Conservation (phyloP, 768 basidiomycete species). For the Kwoniella shandongensis region DNA sequence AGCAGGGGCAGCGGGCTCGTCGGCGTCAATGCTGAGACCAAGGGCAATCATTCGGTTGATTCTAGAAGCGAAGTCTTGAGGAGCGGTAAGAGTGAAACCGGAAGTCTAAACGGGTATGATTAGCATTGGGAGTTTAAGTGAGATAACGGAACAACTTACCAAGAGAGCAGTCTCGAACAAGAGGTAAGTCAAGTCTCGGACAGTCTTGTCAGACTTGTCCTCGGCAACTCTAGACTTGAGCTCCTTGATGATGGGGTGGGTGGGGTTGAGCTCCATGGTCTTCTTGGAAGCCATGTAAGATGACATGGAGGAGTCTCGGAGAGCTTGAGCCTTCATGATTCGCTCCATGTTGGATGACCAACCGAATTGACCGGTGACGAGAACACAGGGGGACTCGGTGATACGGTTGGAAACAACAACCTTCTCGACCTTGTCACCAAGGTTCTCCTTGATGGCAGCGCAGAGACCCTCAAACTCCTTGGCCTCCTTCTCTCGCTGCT, state of each 20-base stretch:
- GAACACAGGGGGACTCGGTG: slow-evolving; percentile 90
- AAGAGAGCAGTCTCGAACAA: slow-evolving; percentile 96
- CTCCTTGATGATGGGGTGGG: slow-evolving; percentile 91
- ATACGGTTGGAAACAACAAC: slow-evolving; percentile 97
- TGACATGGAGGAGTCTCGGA: slow-evolving; percentile 60
- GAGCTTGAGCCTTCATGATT: slow-evolving; percentile 98
- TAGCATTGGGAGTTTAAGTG: too few species aligned
- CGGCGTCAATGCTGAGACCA: slow-evolving; percentile 61
- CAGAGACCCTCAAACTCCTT: slow-evolving; percentile 82
- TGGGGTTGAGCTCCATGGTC: slow-evolving; percentile 93
- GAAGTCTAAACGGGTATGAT: slow-evolving; percentile 51
- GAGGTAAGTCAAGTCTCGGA: slow-evolving; percentile 91
- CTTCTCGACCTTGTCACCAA: slow-evolving; percentile 99
- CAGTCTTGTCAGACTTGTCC: slow-evolving; percentile 98
- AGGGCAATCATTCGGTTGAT: slow-evolving; percentile 95
- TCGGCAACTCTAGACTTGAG: slow-evolving; percentile 91
- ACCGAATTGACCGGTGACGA: slow-evolving; percentile 98
- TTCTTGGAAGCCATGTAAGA: slow-evolving; percentile 99
- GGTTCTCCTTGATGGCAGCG: slow-evolving; percentile 93
- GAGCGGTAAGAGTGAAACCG: slow-evolving; percentile 88
- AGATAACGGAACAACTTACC: slow-evolving; percentile 65
- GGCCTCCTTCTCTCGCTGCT: slow-evolving; percentile 77
- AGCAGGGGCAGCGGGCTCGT: slow-evolving; percentile 61
- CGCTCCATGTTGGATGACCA: slow-evolving; percentile 99
- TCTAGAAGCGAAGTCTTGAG: slow-evolving; percentile 89